Evolutionary conservation across 2,329 filamentous ascomycete genomes (phyloP).

Genomic region (Chaetomium sp.): DNA sequence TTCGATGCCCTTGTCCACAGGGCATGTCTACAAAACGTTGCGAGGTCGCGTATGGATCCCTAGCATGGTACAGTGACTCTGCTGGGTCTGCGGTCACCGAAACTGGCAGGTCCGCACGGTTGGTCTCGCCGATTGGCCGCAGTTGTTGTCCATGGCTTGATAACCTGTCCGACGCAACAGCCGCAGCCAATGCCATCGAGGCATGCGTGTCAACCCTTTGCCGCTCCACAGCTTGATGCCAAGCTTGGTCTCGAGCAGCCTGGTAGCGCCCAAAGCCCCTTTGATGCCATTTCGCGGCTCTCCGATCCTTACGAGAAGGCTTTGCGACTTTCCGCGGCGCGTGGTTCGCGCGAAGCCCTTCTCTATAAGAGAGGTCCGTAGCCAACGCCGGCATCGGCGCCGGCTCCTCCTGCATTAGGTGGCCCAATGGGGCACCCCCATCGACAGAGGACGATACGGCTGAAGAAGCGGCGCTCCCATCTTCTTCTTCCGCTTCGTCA

Average conservation of each 20-base stretch:
- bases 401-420: too few relatives aligned
- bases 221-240: slow-evolving; percentile 29
- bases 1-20: not conserved
- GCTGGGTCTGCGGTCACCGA: slow-evolving; percentile 2
- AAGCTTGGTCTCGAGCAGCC: slow-evolving; percentile 28
- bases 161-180: slow-evolving; percentile 12
- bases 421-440: not conserved
- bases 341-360: slow-evolving; percentile 3
- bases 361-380: not conserved
- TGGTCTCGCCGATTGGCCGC: slow-evolving; percentile 4
- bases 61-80: slow-evolving; percentile 8
- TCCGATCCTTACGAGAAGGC: slow-evolving; percentile 17
- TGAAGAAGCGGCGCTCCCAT: slow-evolving; percentile 16
- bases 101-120: slow-evolving; percentile 2
- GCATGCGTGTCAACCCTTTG: slow-evolving; percentile 22
- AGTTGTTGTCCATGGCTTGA: slow-evolving; percentile 14
- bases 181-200: slow-evolving; percentile 1
- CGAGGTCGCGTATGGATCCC: slow-evolving; percentile 1
- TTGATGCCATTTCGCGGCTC: slow-evolving; percentile 32
- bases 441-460: slow-evolving; percentile 10
- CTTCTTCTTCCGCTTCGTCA: slow-evolving; percentile 32
- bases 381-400: not conserved
- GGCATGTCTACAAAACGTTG: not conserved
- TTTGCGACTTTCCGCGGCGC: slow-evolving; percentile 18
- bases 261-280: slow-evolving; percentile 43